Evolutionary conservation across 2,329 filamentous ascomycete genomes (phyloP).

Genomic region (Emmonsiellopsis sp.): DNA sequence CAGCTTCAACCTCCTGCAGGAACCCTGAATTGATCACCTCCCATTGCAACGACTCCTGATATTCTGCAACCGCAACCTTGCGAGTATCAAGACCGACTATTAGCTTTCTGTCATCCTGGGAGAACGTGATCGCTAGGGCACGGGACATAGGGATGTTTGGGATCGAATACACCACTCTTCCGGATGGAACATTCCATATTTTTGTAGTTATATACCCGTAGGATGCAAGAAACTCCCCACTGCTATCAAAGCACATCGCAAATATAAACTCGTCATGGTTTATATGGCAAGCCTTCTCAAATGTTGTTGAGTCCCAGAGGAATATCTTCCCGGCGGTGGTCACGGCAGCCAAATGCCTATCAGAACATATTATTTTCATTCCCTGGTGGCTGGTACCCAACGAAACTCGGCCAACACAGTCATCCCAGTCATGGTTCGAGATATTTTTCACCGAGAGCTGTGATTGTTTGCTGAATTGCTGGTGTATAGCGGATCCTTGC

Average conservation of each 20-base stretch:
- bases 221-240: constrained; percentile 10
- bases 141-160: constrained; percentile 5
- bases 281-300: constrained; percentile 10
- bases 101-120: constrained; percentile 3
- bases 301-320: constrained; percentile 13
- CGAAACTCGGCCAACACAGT: constrained; percentile 9
- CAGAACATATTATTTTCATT: constrained; percentile 7
- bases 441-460: constrained; percentile 12
- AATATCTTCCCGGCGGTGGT: constrained; percentile 10
- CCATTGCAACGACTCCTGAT: constrained; percentile 2
- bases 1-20: neutral
- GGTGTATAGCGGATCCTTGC: constrained; percentile 22
- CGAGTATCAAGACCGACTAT: constrained; percentile 2
- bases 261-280: constrained; percentile 9
- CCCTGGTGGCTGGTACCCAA: constrained; percentile 1
- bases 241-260: constrained; percentile 9
- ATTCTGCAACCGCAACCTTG: neutral
- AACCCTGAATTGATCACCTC: constrained; percentile 5
- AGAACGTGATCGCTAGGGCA: constrained; percentile 10
- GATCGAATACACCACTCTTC: constrained; percentile 1
- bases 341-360: constrained; percentile 14
- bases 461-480: constrained; percentile 18
- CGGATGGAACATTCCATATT: constrained; percentile 10
- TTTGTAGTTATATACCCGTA: constrained; percentile 11
- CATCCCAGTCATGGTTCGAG: constrained; percentile 9